Conservation (phyloP, 2,329 filamentous ascomycete genomes). For the Metarhizium album region DNA sequence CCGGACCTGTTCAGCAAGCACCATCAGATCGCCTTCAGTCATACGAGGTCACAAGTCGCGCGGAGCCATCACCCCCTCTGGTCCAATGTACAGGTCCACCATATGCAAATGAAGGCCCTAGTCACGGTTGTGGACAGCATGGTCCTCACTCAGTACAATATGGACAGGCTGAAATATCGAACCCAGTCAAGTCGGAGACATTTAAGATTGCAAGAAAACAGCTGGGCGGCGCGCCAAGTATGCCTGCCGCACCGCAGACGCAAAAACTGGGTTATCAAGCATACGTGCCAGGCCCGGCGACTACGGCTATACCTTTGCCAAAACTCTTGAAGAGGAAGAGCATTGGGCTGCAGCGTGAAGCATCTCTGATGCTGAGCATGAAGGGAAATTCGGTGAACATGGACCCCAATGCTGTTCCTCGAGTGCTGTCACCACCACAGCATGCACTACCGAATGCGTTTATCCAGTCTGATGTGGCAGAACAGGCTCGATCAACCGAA, state of each 20-base stretch:
- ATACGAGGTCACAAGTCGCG: too few species aligned
- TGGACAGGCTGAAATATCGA: background rate
- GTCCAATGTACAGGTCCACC: too few species aligned
- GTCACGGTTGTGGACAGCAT: background rate
- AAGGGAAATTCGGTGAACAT: conserved; percentile 13
- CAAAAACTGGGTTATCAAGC: conserved; percentile 7
- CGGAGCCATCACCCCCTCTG: too few species aligned
- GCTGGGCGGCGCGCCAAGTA: background rate
- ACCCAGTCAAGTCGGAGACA: background rate
- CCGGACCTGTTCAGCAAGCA: background rate
- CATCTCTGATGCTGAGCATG: conserved; percentile 13
- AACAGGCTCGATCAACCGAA: background rate
- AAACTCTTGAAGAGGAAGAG: conserved; percentile 6
- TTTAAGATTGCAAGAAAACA: conserved; percentile 12
- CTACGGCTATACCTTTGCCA: background rate
- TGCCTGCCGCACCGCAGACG: background rate
- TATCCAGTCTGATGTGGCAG: background rate
- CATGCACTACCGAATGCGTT: conserved; percentile 5
- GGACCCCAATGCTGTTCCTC: conserved; percentile 11
- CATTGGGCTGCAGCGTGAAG: conserved; percentile 16
- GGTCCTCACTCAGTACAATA: background rate
- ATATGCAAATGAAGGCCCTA: background rate
- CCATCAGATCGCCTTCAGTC: background rate
- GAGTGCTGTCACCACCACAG: conserved; percentile 14
- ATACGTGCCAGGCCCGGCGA: conserved; percentile 7